A percentile compares a stretch with the other conserved stretches of the same genome.
Conservation (phyloP, 208 protist genomes). For the Vickermania ingenoplastis region DNA sequence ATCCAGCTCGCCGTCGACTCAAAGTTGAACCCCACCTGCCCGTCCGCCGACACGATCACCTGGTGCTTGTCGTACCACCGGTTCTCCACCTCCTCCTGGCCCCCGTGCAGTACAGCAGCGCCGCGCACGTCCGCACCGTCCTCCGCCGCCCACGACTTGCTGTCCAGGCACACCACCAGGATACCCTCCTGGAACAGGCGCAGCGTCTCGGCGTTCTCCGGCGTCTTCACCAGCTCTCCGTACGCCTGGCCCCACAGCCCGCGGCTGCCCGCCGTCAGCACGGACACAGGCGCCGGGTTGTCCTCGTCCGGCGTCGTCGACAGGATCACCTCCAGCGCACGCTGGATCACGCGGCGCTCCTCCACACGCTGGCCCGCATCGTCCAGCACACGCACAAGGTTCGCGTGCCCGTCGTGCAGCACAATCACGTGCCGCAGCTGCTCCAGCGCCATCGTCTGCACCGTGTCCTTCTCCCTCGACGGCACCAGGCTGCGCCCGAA, state of each 20-base stretch:
- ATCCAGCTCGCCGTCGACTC: constrained; percentile 71
- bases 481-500: constrained; percentile 75
- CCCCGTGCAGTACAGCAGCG: constrained; percentile 55
- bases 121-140: constrained; percentile 5
- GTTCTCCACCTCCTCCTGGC: constrained; percentile 74
- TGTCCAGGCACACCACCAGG: constrained; percentile 75
- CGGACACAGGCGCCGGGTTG: constrained; percentile 71
- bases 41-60: constrained; percentile 79
- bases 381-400: constrained; percentile 63
- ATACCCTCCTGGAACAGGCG: constrained; percentile 60
- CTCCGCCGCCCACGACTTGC: constrained; percentile 22
- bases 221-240: constrained; percentile 61
- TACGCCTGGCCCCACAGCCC: constrained; percentile 70
- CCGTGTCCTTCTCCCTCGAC: constrained; percentile 36
- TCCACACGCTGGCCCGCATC: constrained; percentile 23
- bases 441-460: constrained; percentile 49
- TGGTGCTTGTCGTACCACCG: constrained; percentile 92
- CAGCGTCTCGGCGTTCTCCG: constrained; percentile 62
- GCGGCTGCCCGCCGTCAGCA: constrained; percentile 74
- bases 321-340: constrained; percentile 65
- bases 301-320: constrained; percentile 68
- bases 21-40: constrained; percentile 82
- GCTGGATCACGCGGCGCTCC: constrained; percentile 45
- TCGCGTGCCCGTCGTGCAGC: constrained; percentile 71
- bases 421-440: constrained; percentile 71